Evolutionary conservation across 345 rosid species (phyloP).

Genomic region (Eucalyptus albens): DNA sequence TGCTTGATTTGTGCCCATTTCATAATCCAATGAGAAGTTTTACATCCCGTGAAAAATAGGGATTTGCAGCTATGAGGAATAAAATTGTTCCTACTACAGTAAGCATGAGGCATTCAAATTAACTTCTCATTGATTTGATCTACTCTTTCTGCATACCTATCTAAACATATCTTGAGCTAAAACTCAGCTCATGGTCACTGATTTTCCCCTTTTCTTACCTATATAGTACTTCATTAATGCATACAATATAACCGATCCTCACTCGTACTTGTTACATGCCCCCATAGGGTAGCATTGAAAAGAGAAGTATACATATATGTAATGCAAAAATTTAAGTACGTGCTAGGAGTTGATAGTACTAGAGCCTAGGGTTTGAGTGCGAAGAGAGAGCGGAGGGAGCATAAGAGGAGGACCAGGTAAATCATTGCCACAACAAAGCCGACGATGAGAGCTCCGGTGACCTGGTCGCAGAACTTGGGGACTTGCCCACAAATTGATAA

Average conservation of each 20-base stretch:
- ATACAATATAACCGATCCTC: too few relatives aligned
- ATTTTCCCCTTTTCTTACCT: too few relatives aligned
- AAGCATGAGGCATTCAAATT: background rate
- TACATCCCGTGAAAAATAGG: background rate
- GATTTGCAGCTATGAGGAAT: background rate
- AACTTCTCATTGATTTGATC: background rate
- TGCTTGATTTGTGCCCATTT: background rate
- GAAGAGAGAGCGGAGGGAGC: conserved; percentile 16
- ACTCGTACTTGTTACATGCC: too few relatives aligned
- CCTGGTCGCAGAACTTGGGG: conserved; percentile 30
- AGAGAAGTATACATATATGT: background rate
- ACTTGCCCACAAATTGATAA: conserved; percentile 41
- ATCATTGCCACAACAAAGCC: conserved; percentile 19
- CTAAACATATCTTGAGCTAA: background rate
- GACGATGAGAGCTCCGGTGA: conserved; percentile 18
- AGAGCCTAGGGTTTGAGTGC: background rate
- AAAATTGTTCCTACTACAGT: background rate
- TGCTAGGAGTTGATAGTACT: background rate
- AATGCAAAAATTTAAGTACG: background rate
- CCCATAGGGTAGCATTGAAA: background rate
- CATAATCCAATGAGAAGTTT: background rate
- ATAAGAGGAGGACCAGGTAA: conserved; percentile 21
- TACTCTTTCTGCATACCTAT: background rate
- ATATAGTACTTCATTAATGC: too few relatives aligned
- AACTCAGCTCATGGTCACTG: background rate